Evolutionary conservation across 2,329 filamentous ascomycete genomes (phyloP), one percentile per base, ranked within the genome.

Genomic region (Pseudogymnoascus sp.): DNA sequence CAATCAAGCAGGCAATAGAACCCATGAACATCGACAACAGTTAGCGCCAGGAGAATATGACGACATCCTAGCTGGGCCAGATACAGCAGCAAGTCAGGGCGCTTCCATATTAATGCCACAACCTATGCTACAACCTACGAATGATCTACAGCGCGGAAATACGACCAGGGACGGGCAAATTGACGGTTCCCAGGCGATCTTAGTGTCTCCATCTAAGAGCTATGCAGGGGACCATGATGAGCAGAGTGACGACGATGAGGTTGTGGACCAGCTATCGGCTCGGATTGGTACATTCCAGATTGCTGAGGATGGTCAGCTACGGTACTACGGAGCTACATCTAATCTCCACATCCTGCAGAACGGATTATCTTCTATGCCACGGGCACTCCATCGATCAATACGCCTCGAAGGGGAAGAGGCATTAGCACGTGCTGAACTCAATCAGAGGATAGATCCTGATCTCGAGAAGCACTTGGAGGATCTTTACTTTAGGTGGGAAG

Each of bases 241-340:
- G 7, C 44, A 50, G 21, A 50, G 44, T 50, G 44, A 50, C 44
- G 44, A 50, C 44, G 44, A 50, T 50, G 44, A 50, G 21, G 44
- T 50, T 26, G 13, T 50, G 15, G 8, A 70, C 69, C 68, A 69
- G 64, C 60, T 66, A 36, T 60, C 64, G 2, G 36, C 57, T 42
- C 62, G 62, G 23, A n/a, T 67, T 42, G 65, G 65, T 10, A 26
- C 36, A 33, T 59, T 67, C 13, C 64, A 67, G 35, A 61, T 67
- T 36, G 61, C 64, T n/a, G 62, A 62, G 44, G 65, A 65, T 59
- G 65, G 65, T 21, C 64, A 67, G 50, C 28, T 64, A 23, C 65
- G 65, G 28, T 67, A 64, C 44, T 67, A 61, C 62, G 65, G 65
- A 15, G 62, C 65, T 36, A 67, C 65, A 4, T 61, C 44, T 42